These are phyloP conservation scores for Rutstroemia sp. DNA, from an alignment of 2,329 filamentous ascomycete species.

Conservation along the genomic window DNA sequence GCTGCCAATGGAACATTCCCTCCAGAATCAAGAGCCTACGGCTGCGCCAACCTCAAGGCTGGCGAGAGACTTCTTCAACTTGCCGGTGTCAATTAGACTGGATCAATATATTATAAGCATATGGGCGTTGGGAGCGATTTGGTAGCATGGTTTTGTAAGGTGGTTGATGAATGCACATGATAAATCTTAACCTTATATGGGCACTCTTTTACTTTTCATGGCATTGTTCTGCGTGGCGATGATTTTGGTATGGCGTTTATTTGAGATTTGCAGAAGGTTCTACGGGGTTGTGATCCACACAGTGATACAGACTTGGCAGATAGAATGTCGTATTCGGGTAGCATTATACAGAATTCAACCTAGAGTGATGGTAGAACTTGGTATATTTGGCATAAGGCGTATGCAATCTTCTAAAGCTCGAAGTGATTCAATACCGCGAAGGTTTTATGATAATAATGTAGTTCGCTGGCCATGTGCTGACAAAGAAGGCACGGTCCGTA, in stretches of 20 bases:
- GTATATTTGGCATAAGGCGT: not conserved
- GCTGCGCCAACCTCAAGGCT: constrained; percentile 54
- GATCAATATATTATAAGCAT: constrained; percentile 6
- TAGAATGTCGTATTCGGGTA: not conserved
- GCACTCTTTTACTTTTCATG: not conserved
- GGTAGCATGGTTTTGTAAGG: constrained; percentile 4
- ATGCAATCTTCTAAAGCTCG: not conserved
- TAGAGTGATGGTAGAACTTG: not conserved
- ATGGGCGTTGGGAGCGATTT: constrained; percentile 9
- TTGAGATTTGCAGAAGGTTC: not conserved
- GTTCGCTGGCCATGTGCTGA: not conserved
- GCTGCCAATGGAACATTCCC: constrained; percentile 83
- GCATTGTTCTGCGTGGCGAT: constrained; percentile 5
- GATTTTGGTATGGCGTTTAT: constrained; percentile 5
- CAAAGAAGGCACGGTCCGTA: constrained; percentile 1
- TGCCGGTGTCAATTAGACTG: constrained; percentile 11
- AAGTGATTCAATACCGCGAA: not conserved
- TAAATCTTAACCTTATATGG: not conserved
- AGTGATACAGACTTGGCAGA: not conserved
- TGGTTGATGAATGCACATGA: constrained; percentile 9
- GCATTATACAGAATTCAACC: constrained; percentile 2
- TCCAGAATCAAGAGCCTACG: constrained; percentile 60
- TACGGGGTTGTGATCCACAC: not conserved
- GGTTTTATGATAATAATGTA: not conserved
- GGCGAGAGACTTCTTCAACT: constrained; percentile 47